phyloP scores from a whole-genome alignment of 345 rosid genomes.

The Salix dunnii region DNA sequence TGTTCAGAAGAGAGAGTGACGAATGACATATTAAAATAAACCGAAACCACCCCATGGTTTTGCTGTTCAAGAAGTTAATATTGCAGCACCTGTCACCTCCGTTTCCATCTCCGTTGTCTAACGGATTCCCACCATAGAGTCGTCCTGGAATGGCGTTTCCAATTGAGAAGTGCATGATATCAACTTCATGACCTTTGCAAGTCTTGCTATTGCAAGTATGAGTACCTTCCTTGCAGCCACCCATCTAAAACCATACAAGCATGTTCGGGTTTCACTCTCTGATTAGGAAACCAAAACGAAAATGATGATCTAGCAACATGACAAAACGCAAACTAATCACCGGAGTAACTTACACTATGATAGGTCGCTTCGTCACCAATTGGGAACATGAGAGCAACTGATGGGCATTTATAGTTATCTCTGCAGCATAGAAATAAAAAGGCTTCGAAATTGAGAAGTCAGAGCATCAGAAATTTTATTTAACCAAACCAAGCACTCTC shows the following conservation, averaged over 20 bases:
- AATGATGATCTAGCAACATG: neutral
- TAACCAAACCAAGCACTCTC: neutral
- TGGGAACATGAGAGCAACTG: slow-evolving; percentile 91
- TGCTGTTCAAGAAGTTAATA: slow-evolving; percentile 3
- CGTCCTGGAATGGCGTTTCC: slow-evolving; percentile 98
- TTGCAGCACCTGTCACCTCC: slow-evolving; percentile 84
- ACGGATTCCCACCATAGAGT: slow-evolving; percentile 81
- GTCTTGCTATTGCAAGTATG: slow-evolving; percentile 73
- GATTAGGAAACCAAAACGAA: neutral
- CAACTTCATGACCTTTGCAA: slow-evolving; percentile 96
- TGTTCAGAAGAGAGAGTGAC: slow-evolving; percentile 25
- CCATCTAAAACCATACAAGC: slow-evolving; percentile 56
- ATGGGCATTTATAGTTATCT: slow-evolving; percentile 68
- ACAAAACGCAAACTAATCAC: neutral
- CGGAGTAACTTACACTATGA: slow-evolving; percentile 54
- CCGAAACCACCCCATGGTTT: neutral
- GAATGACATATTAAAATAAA: neutral
- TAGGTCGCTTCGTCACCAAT: slow-evolving; percentile 83
- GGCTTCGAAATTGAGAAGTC: slow-evolving; percentile 14
- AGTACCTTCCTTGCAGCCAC: slow-evolving; percentile 72
- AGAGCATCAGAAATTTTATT: slow-evolving; percentile 7
- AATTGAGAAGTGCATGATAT: slow-evolving; percentile 96
- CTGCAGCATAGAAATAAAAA: slow-evolving; percentile 42
- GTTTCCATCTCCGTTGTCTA: slow-evolving; percentile 72
- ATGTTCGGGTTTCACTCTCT: neutral